Conservation (phyloP, 495 filamentous ascomycete genomes). For the Podospora pseudopauciseta region DNA sequence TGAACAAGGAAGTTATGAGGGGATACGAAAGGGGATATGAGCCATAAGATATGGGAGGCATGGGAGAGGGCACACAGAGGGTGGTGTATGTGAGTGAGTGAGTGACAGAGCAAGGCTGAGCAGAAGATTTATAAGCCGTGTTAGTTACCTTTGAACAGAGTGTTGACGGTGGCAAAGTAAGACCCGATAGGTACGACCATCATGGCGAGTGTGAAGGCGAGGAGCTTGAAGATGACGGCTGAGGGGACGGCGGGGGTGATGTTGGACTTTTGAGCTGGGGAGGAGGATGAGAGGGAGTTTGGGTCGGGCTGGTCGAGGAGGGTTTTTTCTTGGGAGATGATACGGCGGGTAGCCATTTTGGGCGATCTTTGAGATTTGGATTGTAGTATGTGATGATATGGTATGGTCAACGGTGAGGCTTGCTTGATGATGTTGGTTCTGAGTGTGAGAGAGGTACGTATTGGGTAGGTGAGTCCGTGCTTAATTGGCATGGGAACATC, state of each 20-base stretch:
- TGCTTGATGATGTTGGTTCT: background rate
- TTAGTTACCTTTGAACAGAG: conserved; percentile 66
- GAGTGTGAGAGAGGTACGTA: too few relatives aligned
- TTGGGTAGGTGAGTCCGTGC: background rate
- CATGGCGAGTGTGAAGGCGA: conserved; percentile 90
- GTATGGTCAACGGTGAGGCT: background rate
- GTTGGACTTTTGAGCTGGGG: conserved; percentile 44
- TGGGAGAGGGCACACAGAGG: background rate
- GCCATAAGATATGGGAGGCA: background rate
- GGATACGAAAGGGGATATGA: background rate
- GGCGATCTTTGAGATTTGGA: conserved; percentile 25
- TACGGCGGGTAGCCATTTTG: conserved; percentile 59
- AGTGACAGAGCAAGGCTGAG: background rate
- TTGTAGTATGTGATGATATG: background rate
- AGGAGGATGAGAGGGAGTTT: conserved; percentile 37
- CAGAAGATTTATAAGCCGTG: background rate
- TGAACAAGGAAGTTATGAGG: background rate
- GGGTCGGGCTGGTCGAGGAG: conserved; percentile 53
- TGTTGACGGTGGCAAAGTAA: conserved; percentile 78
- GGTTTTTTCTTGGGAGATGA: conserved; percentile 51
- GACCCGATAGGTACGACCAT: conserved; percentile 75
- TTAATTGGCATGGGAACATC: background rate
- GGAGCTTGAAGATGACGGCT: conserved; percentile 84
- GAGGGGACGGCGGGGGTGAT: conserved; percentile 67
- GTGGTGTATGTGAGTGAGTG: background rate